These are phyloP conservation scores for Astathelohania contejeani DNA, from an alignment of 371 early-diverging fungal genomes.

Conservation along the genomic window DNA sequence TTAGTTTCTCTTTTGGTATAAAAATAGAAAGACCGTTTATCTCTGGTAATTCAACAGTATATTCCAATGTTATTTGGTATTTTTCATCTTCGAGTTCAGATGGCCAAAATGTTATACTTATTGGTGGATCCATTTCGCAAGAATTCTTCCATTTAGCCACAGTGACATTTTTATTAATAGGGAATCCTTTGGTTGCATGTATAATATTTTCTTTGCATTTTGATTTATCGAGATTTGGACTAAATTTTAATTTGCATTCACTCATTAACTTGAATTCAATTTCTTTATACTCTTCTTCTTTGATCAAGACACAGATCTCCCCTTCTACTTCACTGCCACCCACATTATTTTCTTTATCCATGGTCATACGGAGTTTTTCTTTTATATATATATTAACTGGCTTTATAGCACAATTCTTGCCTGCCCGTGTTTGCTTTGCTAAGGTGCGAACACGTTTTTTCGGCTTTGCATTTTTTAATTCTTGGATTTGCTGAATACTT, in stretches of 20 bases:
- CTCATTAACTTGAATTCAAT: conserved; percentile 19
- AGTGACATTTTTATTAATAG: conserved; percentile 42
- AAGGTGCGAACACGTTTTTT: conserved; percentile 4
- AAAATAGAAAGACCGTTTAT: conserved; percentile 21
- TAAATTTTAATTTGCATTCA: conserved; percentile 23
- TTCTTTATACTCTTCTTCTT: conserved; percentile 29
- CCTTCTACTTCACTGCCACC: conserved; percentile 26
- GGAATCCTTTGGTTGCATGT: conserved; percentile 31
- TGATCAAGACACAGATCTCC: conserved; percentile 39
- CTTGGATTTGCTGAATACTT: conserved; percentile 2
- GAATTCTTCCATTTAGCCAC: conserved; percentile 42
- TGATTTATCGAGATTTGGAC: conserved; percentile 42
- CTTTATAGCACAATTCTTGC: not conserved
- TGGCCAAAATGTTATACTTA: conserved; percentile 41
- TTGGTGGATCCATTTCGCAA: conserved; percentile 17
- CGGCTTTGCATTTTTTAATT: not conserved
- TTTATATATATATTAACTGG: conserved; percentile 25
- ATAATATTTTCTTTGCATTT: conserved; percentile 15
- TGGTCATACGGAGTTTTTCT: conserved; percentile 38
- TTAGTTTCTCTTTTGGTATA: conserved; percentile 19
- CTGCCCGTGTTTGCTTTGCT: not conserved
- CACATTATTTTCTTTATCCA: conserved; percentile 43
- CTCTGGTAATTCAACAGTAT: conserved; percentile 17
- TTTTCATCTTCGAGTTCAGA: conserved; percentile 23
- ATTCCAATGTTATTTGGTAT: conserved; percentile 26